Base-by-base conservation (phyloP, 1,284 basidiomycete species). In the Cutaneotrichosporon dermatis region DNA sequence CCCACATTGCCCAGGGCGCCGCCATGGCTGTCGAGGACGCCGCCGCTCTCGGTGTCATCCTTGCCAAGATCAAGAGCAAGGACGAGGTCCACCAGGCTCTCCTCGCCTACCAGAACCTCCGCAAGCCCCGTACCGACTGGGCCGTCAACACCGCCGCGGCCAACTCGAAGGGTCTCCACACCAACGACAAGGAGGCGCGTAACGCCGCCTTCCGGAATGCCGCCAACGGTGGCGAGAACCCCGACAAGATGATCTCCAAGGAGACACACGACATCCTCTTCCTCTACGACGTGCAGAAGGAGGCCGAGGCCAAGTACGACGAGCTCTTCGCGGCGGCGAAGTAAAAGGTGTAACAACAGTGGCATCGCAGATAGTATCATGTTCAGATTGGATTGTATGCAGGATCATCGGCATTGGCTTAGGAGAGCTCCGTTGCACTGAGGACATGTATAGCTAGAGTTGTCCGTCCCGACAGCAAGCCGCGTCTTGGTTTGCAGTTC, bases 231-330 rank as follows among this genome's bases (percentile, higher is more conserved):
- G 54, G 54, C 5, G 46, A 61, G n/a, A 70, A 70, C 53, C 69
- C 68, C 4, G 70, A 88, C 63, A 88, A 89, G 70, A 64, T 64
- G 62, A 58, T 64, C 57, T 58, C 56, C 34, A 56, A 68, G 44
- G 66, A 66, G 8, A 51, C 62, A 16, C 69, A 71, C 57, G 63
- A 66, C 49, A 66, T 51, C n/a, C 55, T 71, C 48, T 71, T 68
- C 58, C 51, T 51, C 16, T 62, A 65, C 54, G 69, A 71, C 63
- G 55, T 68, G 5, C 59, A 58, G 9, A 60, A 64, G 54, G 69
- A 69, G 51, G 58, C 42, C n/a, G n/a, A 51, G 39, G 46, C 39
- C 16, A 11, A 51, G 50, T 25, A 35, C 11, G 46, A 36, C 33
- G n/a, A 49, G 46, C 16, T 25, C 35, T 13, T 49, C 9, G 39